A percentile compares a stretch with the other conserved stretches of the same genome.
Evolutionary conservation across 768 basidiomycete species (phyloP).

Genomic region (Lyophyllum atratum): DNA sequence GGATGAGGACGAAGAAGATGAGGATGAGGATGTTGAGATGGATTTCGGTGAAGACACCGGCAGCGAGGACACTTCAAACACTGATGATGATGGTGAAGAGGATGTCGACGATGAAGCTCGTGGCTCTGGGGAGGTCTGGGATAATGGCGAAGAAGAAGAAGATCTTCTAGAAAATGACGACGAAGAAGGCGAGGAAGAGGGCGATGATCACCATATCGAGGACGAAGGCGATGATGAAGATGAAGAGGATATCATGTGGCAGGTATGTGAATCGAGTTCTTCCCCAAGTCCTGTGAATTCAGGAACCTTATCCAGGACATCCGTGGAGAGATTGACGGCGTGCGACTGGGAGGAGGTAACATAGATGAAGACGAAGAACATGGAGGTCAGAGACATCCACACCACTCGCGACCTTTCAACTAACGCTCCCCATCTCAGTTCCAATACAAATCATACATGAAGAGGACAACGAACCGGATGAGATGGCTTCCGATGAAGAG

Average conservation of each 20-base stretch:
- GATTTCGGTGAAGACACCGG: constrained; percentile 84
- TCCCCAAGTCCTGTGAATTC: not conserved
- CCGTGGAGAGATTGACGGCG: constrained; percentile 45
- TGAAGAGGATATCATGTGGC: constrained; percentile 56
- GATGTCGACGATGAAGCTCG: constrained; percentile 64
- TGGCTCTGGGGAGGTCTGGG: constrained; percentile 65
- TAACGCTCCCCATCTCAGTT: constrained; percentile 23
- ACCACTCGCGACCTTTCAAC: not conserved
- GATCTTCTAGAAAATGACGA: constrained; percentile 55
- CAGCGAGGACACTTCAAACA: constrained; percentile 79
- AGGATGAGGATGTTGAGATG: constrained; percentile 85
- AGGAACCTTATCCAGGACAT: constrained; percentile 45
- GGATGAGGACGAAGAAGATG: constrained; percentile 80
- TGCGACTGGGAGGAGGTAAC: constrained; percentile 49
- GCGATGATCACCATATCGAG: constrained; percentile 39
- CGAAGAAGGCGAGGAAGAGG: constrained; percentile 51
- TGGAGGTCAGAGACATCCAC: constrained; percentile 34
- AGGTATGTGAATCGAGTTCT: constrained; percentile 36
- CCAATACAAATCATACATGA: constrained; percentile 63
- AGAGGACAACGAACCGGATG: constrained; percentile 62
- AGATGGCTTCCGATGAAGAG: constrained; percentile 65
- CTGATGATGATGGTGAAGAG: constrained; percentile 68
- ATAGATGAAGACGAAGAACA: constrained; percentile 65
- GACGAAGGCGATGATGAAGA: constrained; percentile 56
- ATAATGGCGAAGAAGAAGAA: constrained; percentile 68